Evolutionary conservation across 192 early-diverging fungal genomes (phyloP).

Genomic region (Linnemannia exigua): DNA sequence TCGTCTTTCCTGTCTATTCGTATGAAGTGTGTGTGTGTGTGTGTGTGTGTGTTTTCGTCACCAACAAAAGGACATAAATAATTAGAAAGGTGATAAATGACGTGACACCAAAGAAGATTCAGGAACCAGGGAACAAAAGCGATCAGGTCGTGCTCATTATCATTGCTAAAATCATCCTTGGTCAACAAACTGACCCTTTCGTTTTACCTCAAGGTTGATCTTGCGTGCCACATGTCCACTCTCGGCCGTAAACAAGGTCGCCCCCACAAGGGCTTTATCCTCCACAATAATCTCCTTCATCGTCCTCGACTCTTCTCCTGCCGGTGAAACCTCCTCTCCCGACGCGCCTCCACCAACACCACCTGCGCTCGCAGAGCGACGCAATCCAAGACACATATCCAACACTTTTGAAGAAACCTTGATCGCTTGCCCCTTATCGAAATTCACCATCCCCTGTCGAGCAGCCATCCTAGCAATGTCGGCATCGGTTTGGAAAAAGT

Average conservation of each 20-base stretch:
- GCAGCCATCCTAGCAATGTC: conserved; percentile 68
- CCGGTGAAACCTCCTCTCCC: neutral
- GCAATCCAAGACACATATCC: conserved; percentile 51
- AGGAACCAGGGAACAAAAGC: neutral
- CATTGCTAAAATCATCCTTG: too few species aligned
- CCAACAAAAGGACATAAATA: neutral
- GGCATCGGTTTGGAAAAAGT: conserved; percentile 84
- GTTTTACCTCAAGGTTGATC: conserved; percentile 73
- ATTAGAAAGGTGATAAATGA: neutral
- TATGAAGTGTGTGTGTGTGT: neutral
- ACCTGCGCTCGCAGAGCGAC: neutral
- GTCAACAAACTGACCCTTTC: too few species aligned
- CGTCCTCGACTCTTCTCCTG: neutral
- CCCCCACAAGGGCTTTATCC: conserved; percentile 24
- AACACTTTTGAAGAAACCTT: conserved; percentile 76
- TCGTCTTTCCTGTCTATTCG: conserved; percentile 64
- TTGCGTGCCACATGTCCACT: conserved; percentile 78
- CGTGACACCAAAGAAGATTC: neutral
- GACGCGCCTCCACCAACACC: neutral
- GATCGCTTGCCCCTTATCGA: conserved; percentile 72
- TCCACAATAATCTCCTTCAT: conserved; percentile 40
- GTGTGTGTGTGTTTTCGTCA: neutral
- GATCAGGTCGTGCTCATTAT: too few species aligned
- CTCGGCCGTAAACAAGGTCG: conserved; percentile 75
- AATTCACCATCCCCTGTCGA: conserved; percentile 68